A percentile compares a stretch with the other conserved stretches of the same genome.
Conservation (phyloP, 805 yeast species). For the Candida golubevii region DNA sequence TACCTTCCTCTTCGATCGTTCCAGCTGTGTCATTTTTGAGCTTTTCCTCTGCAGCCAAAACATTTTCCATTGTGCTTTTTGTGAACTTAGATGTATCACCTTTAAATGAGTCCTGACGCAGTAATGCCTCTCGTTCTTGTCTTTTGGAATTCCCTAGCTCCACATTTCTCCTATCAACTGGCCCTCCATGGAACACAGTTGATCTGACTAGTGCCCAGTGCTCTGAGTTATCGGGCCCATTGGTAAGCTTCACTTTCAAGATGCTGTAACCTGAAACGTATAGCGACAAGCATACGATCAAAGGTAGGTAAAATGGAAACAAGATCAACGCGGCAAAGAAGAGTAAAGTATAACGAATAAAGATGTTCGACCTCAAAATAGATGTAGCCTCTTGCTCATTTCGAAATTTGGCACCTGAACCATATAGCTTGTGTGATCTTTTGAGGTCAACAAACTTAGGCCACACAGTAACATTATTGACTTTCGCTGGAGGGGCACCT, state of each 20-base stretch:
- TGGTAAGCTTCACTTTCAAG: constrained; percentile 30
- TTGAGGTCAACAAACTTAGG: constrained; percentile 53
- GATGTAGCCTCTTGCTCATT: constrained; percentile 39
- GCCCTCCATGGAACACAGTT: constrained; percentile 29
- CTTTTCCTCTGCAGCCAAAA: constrained; percentile 35
- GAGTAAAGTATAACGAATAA: constrained; percentile 23
- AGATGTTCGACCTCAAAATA: constrained; percentile 26
- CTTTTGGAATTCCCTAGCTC: constrained; percentile 29
- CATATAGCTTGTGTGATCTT: constrained; percentile 21
- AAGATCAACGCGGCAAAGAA: constrained; percentile 24
- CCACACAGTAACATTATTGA: constrained; percentile 34
- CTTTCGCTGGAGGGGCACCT: constrained; percentile 38
- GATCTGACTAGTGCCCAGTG: constrained; percentile 34
- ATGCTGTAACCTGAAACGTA: constrained; percentile 37
- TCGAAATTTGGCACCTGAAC: constrained; percentile 12
- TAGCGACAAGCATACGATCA: constrained; percentile 35
- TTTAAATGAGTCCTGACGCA: constrained; percentile 34
- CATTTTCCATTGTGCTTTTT: constrained; percentile 32
- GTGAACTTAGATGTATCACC: constrained; percentile 39
- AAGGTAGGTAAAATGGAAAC: constrained; percentile 50
- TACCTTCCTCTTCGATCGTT: constrained; percentile 8
- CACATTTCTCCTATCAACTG: constrained; percentile 30
- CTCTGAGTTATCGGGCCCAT: constrained; percentile 19
- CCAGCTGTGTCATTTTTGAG: constrained; percentile 14
- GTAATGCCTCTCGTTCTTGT: constrained; percentile 22